Conservation (phyloP, 2,329 filamentous ascomycete genomes). For the Trichoderma hamatum region DNA sequence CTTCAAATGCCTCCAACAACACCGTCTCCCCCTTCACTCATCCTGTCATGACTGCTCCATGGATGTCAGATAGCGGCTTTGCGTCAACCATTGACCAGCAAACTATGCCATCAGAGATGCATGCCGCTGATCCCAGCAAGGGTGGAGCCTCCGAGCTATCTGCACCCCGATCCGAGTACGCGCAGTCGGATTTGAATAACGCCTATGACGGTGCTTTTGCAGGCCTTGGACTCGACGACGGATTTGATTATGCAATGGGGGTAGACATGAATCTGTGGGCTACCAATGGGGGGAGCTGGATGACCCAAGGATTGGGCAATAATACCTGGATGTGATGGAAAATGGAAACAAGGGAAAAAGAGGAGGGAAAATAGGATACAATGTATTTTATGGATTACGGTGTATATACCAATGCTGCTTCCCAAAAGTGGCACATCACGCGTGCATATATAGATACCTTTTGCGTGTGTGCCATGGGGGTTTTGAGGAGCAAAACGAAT, state of each 20-base stretch:
- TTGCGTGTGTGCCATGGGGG: neutral
- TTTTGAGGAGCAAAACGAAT: constrained; percentile 11
- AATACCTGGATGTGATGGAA: constrained; percentile 14
- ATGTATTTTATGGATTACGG: neutral
- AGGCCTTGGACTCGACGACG: constrained; percentile 50
- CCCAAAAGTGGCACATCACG: neutral
- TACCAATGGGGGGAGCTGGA: constrained; percentile 38
- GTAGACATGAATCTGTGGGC: constrained; percentile 45
- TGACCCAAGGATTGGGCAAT: constrained; percentile 40
- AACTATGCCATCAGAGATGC: neutral
- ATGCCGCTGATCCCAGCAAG: neutral
- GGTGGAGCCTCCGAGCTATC: constrained; percentile 29
- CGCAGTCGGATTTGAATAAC: constrained; percentile 48
- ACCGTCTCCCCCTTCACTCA: constrained; percentile 39
- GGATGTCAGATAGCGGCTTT: constrained; percentile 37
- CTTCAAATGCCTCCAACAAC: neutral
- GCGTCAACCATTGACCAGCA: constrained; percentile 11
- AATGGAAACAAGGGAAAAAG: neutral
- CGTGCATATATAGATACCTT: neutral
- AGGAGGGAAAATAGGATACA: no score
- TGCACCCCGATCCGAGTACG: constrained; percentile 11
- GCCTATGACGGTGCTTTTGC: constrained; percentile 55
- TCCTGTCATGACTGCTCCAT: constrained; percentile 38
- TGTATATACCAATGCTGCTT: neutral
- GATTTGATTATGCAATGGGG: constrained; percentile 48